A percentile compares a stretch with the other conserved stretches of the same genome.
These are phyloP conservation scores for Piper longum DNA, from an alignment of 164 flowering plant species.

Conservation along the genomic window DNA sequence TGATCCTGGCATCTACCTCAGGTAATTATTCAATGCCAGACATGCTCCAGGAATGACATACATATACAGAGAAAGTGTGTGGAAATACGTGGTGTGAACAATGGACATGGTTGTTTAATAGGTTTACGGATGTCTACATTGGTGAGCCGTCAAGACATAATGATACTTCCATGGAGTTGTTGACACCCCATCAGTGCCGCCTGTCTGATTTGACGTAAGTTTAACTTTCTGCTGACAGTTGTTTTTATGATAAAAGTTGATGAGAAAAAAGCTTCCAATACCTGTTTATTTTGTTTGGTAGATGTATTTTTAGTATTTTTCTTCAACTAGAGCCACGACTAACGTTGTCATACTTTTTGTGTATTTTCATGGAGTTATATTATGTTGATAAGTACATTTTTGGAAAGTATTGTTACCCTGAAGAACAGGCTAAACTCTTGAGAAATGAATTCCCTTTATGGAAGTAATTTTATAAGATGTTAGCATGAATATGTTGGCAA, in stretches of 20 bases:
- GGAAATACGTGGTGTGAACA: neutral
- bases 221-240: conserved; percentile 3
- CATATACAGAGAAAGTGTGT: neutral
- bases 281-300: too few species aligned
- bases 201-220: conserved; percentile 61
- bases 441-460: neutral
- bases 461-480: too few species aligned
- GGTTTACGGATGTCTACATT: conserved; percentile 50
- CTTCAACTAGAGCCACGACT: too few species aligned
- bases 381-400: too few species aligned
- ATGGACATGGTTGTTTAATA: conserved; percentile 7
- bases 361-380: too few species aligned
- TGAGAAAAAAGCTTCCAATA: too few species aligned
- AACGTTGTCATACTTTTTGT: too few species aligned
- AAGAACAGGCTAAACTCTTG: neutral
- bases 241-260: too few species aligned
- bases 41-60: too few species aligned
- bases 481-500: too few species aligned
- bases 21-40: conserved; percentile 12
- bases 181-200: conserved; percentile 70
- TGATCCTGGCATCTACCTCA: conserved; percentile 35
- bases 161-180: conserved; percentile 18
- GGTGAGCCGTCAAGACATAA: conserved; percentile 38
- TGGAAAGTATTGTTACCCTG: neutral
- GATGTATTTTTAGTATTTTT: too few species aligned